Evolutionary conservation across 352 stramenopile genomes (phyloP).

Genomic region (Phytophthora constricta): DNA sequence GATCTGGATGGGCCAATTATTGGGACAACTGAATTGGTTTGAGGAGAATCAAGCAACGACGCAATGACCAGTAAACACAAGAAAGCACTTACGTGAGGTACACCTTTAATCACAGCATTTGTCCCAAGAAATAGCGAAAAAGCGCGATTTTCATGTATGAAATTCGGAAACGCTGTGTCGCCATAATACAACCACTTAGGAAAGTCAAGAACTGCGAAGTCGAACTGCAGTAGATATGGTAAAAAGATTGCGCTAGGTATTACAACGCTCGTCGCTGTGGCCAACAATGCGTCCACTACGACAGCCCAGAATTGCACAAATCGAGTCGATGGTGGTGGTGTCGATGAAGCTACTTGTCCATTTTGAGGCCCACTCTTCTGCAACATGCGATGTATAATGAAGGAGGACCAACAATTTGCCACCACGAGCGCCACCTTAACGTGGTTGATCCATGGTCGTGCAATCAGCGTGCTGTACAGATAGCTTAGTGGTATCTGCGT

Average conservation of each 20-base stretch:
- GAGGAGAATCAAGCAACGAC: slow-evolving; percentile 23
- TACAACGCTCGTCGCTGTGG: neutral
- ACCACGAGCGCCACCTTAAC: slow-evolving; percentile 42
- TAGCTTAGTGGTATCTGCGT: slow-evolving; percentile 46
- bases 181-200: slow-evolving; percentile 42
- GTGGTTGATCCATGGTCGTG: slow-evolving; percentile 52
- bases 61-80: slow-evolving; percentile 33
- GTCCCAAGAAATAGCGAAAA: slow-evolving; percentile 39
- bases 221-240: slow-evolving; percentile 26
- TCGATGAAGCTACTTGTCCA: neutral
- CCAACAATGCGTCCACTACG: slow-evolving; percentile 10
- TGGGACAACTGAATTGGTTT: too few species aligned
- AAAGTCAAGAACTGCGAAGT: slow-evolving; percentile 37
- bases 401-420: slow-evolving; percentile 38
- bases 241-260: slow-evolving; percentile 7
- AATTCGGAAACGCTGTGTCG: slow-evolving; percentile 47
- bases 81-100: slow-evolving; percentile 49
- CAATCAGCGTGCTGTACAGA: slow-evolving; percentile 39
- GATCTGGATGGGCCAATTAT: too few species aligned
- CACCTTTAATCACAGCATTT: slow-evolving; percentile 33
- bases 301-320: neutral
- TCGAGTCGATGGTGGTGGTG: neutral
- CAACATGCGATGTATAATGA: slow-evolving; percentile 4
- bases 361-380: neutral
- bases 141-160: slow-evolving; percentile 55